A percentile compares a stretch with the other conserved stretches of the same genome.
These are phyloP conservation scores for Dalbergia cultrata DNA, from an alignment of 306 rosid genomes.

Conservation along the genomic window DNA sequence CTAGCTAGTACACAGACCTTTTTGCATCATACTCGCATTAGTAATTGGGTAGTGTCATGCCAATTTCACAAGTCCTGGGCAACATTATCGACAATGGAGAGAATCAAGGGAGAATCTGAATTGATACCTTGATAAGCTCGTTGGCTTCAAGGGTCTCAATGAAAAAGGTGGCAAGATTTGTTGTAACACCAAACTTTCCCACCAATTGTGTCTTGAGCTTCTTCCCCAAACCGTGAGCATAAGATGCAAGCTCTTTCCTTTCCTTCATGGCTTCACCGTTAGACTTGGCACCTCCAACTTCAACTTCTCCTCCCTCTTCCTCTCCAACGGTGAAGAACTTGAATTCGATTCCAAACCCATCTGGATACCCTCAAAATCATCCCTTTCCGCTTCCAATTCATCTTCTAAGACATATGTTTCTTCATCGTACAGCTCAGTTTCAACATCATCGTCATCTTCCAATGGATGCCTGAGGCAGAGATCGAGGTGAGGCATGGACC, in stretches of 20 bases:
- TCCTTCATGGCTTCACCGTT: constrained; percentile 81
- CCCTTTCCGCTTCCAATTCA: constrained; percentile 20
- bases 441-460: constrained; percentile 20
- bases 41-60: no score
- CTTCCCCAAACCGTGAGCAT: constrained; percentile 88
- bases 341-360: constrained; percentile 39
- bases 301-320: constrained; percentile 54
- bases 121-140: constrained; percentile 89
- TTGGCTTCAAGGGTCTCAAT: constrained; percentile 87
- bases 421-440: constrained; percentile 33
- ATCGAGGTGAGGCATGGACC: no score
- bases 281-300: constrained; percentile 64
- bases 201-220: constrained; percentile 91
- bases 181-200: constrained; percentile 86
- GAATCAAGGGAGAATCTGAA: background rate
- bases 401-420: constrained; percentile 33
- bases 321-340: constrained; percentile 52
- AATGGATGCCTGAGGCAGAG: no score
- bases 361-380: constrained; percentile 35
- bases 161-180: constrained; percentile 76
- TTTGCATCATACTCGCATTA: no score
- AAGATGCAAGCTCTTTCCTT: constrained; percentile 86
- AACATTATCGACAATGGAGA: no score
- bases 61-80: no score
- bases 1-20: no score